Evolutionary conservation across 495 filamentous ascomycete genomes (phyloP).

Genomic region (Letharia columbiana): DNA sequence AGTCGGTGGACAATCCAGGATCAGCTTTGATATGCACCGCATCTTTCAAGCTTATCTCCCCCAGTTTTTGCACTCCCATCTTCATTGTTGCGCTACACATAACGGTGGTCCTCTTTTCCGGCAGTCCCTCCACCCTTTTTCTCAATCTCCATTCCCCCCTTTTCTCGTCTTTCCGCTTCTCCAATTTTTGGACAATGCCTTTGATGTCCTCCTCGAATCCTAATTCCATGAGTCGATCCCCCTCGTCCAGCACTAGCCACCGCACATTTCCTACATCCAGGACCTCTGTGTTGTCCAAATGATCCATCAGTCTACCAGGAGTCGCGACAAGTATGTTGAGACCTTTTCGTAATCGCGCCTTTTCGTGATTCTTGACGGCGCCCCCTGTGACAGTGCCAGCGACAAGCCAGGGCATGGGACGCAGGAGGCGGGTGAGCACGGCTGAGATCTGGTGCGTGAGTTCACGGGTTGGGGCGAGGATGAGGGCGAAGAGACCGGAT

Average conservation of each 20-base stretch:
- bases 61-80: conserved; percentile 83
- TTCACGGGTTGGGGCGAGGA: conserved; percentile 87
- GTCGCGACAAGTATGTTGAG: conserved; percentile 93
- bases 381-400: conserved; percentile 88
- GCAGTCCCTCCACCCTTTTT: conserved; percentile 42
- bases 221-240: conserved; percentile 92
- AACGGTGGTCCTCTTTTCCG: conserved; percentile 71
- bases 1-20: conserved; percentile 17
- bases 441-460: conserved; percentile 84
- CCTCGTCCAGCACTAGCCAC: conserved; percentile 92
- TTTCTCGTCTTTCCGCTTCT: conserved; percentile 35
- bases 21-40: conserved; percentile 78
- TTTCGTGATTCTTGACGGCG: conserved; percentile 95
- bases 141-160: conserved; percentile 14
- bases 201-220: conserved; percentile 87
- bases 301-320: conserved; percentile 80
- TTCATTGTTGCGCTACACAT: conserved; percentile 96
- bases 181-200: conserved; percentile 70
- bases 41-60: conserved; percentile 90
- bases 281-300: conserved; percentile 82
- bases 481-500: conserved; percentile 85
- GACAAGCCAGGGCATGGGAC: conserved; percentile 83
- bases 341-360: conserved; percentile 83
- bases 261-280: conserved; percentile 80
- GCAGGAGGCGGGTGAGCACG: conserved; percentile 72